Base-by-base conservation (phyloP, 2,329 filamentous ascomycete genomes). In the Cadophora luteo-olivacea region DNA sequence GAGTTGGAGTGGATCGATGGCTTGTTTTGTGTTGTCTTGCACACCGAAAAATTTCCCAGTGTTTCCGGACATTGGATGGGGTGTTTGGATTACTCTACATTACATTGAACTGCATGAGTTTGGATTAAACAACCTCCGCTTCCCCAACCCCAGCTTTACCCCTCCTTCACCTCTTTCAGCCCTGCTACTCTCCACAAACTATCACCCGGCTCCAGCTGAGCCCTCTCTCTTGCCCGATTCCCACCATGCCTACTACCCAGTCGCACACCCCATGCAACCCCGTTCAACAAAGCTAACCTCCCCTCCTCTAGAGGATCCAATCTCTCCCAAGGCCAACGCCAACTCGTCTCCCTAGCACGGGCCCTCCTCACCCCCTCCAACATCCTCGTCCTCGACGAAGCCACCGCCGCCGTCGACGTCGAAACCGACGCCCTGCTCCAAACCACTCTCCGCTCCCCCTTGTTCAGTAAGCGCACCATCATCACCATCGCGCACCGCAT, bases 401-500 rank as follows among this genome's bases (percentile, higher is more conserved):
- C 97, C 68, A 99, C 96, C 36, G 94, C 94, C 73, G 88, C 85
- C 29, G 87, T 91, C 12, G 88, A 91, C 77, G 84, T 91, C 52
- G 85, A 91, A 81, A 91, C 89, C 29, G 89, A 91, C 76, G 87
- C 87, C 65, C 82, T 90, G 81, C 82, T 91, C 65, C 89, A 91
- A 81, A 81, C 81, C 60, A 91, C 89, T 32, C 82, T 91, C 66
- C 85, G 89, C 41, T 86, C 86, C 45, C 85, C 87, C 25, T 79
- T 90, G 19, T 99, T 99, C 82, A 86, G 90, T 70, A 93, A 97
- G 80, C 89, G 93, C 65, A 99, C 96, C 48, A 98, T 99, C 80
- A 97, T 99, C 80, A 99, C 96, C 0, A 97, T 99, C 76, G 96
- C 96, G 32, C 96, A 99, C 83, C 91, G 96, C 66, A 97, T 99